A percentile compares a stretch with the other conserved stretches of the same genome.
Conservation (phyloP, 495 filamentous ascomycete species). For the Bryoglossum gracile region DNA sequence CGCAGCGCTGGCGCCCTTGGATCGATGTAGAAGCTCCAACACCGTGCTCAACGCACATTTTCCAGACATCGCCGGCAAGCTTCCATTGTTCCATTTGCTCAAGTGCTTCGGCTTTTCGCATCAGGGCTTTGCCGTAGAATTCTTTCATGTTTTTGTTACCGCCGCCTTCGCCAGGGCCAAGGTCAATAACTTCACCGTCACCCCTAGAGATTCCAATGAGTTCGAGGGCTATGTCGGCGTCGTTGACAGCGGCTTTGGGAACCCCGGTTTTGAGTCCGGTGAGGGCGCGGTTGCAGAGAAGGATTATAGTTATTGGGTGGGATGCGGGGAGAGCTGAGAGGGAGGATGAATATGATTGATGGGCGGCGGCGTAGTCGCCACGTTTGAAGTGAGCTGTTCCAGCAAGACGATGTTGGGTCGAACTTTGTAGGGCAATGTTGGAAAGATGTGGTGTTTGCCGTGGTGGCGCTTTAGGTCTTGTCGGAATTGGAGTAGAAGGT, state of each 20-base stretch:
- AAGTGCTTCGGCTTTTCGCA: slow-evolving; percentile 88
- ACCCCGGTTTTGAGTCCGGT: slow-evolving; percentile 85
- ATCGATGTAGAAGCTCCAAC: slow-evolving; percentile 77
- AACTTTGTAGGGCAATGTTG: slow-evolving; percentile 58
- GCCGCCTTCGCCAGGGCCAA: slow-evolving; percentile 40
- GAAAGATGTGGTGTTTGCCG: slow-evolving; percentile 65
- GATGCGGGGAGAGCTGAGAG: slow-evolving; percentile 63
- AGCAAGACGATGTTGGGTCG: slow-evolving; percentile 64
- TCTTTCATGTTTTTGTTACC: slow-evolving; percentile 81
- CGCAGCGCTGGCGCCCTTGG: slow-evolving; percentile 82
- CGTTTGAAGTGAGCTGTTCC: slow-evolving; percentile 88
- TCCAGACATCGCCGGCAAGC: slow-evolving; percentile 77
- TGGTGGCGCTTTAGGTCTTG: slow-evolving; percentile 41
- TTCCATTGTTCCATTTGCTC: slow-evolving; percentile 93
- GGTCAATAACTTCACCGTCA: slow-evolving; percentile 67
- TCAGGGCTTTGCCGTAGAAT: slow-evolving; percentile 86
- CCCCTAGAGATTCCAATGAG: slow-evolving; percentile 76
- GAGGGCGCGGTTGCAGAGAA: slow-evolving; percentile 87
- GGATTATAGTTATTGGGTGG: slow-evolving; percentile 79
- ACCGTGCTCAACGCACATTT: slow-evolving; percentile 70
- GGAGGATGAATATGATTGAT: slow-evolving; percentile 71
- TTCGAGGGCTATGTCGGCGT: slow-evolving; percentile 72
- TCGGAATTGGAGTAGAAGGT: slow-evolving; percentile 36
- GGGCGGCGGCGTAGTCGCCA: slow-evolving; percentile 82
- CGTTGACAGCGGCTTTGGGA: slow-evolving; percentile 72